Percentiles rank a stretch among this genome's conserved stretches.
Conservation (phyloP, 306 rosid species). For the Cucumis hystrix region DNA sequence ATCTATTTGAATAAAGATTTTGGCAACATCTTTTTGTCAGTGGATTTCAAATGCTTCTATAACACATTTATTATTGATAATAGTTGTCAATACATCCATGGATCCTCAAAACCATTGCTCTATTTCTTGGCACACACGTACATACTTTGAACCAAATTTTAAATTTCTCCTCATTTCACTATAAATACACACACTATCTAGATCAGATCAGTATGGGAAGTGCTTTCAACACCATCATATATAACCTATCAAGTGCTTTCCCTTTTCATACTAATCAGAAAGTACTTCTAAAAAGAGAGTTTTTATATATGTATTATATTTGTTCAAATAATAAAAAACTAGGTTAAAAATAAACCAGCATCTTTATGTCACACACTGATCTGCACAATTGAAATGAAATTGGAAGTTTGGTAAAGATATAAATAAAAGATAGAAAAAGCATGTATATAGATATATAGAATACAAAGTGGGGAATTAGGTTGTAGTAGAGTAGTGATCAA, state of each 20-base stretch:
- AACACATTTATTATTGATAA: neutral
- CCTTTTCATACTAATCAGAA: neutral
- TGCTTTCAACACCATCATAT: neutral
- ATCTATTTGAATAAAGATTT: neutral
- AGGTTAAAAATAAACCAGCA: no score
- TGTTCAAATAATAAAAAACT: no score
- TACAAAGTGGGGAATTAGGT: slow-evolving; percentile 1
- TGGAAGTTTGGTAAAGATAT: neutral
- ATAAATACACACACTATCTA: neutral
- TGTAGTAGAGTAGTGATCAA: neutral
- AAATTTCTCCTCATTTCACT: neutral
- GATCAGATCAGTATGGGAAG: neutral
- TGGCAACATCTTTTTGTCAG: neutral
- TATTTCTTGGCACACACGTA: neutral
- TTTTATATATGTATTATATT: no score
- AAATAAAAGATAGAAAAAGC: neutral
- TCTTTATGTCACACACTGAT: neutral
- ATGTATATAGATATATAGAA: neutral
- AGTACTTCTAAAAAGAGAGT: neutral
- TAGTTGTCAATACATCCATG: neutral
- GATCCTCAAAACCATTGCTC: neutral
- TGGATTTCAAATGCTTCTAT: neutral
- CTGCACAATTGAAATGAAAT: neutral
- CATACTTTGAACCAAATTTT: neutral
- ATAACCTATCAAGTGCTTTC: neutral